Evolutionary conservation across 2,329 filamentous ascomycete species (phyloP).

Genomic region (Penicillium expansum): DNA sequence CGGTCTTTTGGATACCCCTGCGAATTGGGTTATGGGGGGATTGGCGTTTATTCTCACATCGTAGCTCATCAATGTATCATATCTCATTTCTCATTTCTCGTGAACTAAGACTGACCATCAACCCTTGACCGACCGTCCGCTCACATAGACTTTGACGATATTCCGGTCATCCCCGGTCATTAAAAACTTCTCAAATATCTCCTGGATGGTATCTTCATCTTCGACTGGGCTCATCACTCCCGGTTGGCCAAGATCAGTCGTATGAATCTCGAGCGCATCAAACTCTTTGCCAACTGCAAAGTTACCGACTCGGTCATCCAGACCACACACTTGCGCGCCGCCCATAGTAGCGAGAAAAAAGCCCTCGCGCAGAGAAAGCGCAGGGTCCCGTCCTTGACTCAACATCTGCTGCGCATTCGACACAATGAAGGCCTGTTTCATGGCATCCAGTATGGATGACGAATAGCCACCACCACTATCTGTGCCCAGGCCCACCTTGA

Average conservation of each 20-base stretch:
- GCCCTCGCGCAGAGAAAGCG: conserved; percentile 51
- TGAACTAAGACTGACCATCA: not conserved
- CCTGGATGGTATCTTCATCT: conserved; percentile 47
- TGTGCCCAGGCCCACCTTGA: conserved; percentile 66
- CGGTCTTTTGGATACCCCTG: not conserved
- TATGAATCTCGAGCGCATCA: conserved; percentile 55
- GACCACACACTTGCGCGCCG: conserved; percentile 58
- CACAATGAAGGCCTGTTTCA: conserved; percentile 54
- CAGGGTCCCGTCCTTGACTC: conserved; percentile 42
- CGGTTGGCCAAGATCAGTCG: conserved; percentile 27
- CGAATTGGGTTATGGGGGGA: not conserved
- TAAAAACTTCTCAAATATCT: conserved; percentile 61
- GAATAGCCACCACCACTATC: conserved; percentile 64
- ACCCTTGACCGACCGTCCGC: conserved; percentile 42
- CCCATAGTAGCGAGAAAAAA: conserved; percentile 63
- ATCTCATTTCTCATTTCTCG: not conserved
- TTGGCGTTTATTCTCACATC: not conserved
- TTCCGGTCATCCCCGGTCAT: conserved; percentile 67
- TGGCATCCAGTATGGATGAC: conserved; percentile 50
- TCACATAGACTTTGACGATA: conserved; percentile 55
- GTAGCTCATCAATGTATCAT: not conserved
- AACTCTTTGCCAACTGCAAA: conserved; percentile 62
- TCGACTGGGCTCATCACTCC: conserved; percentile 56
- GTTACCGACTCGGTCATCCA: conserved; percentile 55
- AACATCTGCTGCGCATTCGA: conserved; percentile 38